Evolutionary conservation across 805 yeast genomes (phyloP), one percentile per base, ranked within the genome.

Genomic region (Vanderwaltozyma verrucispora): DNA sequence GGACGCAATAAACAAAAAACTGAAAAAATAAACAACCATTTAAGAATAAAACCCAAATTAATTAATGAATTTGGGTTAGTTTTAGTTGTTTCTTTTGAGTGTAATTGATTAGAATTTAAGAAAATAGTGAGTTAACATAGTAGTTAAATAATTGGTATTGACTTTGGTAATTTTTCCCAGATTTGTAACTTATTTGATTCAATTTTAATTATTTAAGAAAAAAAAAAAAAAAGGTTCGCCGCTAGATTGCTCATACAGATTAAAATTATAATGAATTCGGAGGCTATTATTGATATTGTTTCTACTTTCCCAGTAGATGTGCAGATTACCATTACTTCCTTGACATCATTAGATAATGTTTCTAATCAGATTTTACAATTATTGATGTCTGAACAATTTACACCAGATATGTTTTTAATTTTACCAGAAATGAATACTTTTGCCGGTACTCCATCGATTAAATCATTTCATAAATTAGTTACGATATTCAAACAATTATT

Each of bases 341-440:
- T 35, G 27, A 24, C 14, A 16, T 2, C 19, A 8, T 14, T 35
- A 25, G 32, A 20, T 2, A 35, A 29, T 19, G 18, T 35, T 10
- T 35, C 38, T 4, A 35, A 35, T 29, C 38, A 35, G 23, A 5
- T 35, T 7, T 18, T 35, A 19, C 9, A 18, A 2, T 3, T 29
- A 7, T 8, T 35, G 3, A 24, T 30, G 8, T 35, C 38, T 4
- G 33, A 30, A 7, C 13, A 32, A 2, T 29, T 35, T 26, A 31
- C 19, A 16, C 28, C 33, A 13, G 23, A 30, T 24, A 24, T 25
- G 13, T 35, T 16, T n/a, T 10, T 15, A 5, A 15, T 35, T n/a
- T 24, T 28, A 10, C n/a, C 25, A 20, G 26, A 19, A 10, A 11
- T 15, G 17, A 21, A 28, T n/a, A 15, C 24, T 4, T n/a, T 20